These are phyloP conservation scores for Sindora glabra DNA, from an alignment of 306 rosid genomes.

Conservation along the genomic window DNA sequence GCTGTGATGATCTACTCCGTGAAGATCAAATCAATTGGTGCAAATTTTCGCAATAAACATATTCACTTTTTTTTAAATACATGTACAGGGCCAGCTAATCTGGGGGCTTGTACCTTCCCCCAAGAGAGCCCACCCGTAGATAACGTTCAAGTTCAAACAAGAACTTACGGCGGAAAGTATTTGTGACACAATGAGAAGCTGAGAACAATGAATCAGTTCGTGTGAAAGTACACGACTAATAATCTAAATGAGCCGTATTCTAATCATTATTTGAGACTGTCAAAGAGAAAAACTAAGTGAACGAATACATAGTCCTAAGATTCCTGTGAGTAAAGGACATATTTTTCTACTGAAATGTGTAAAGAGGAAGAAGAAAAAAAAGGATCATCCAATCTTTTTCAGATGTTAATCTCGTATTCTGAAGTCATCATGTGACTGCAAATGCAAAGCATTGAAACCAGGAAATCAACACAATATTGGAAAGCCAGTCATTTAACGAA, in stretches of 20 bases:
- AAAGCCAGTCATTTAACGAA: slow-evolving; percentile 1
- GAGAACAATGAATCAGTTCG: background rate
- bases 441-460: background rate
- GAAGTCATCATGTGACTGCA: background rate
- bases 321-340: no score
- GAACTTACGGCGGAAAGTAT: slow-evolving; percentile 21
- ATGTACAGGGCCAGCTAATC: slow-evolving; percentile 17
- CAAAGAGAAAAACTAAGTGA: no score
- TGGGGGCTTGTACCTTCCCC: slow-evolving; percentile 31
- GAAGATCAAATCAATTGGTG: no score
- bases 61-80: no score
- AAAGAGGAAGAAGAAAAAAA: no score
- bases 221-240: background rate
- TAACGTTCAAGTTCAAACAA: slow-evolving; percentile 25
- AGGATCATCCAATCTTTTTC: background rate
- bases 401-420: background rate
- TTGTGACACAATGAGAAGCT: background rate
- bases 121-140: slow-evolving; percentile 34
- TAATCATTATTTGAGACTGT: background rate
- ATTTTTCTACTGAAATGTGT: no score
- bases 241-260: background rate
- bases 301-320: no score
- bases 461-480: background rate
- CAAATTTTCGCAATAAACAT: no score
- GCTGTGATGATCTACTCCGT: no score